Conservation (phyloP, 345 rosid species). For the Rhodamnia argentea region DNA sequence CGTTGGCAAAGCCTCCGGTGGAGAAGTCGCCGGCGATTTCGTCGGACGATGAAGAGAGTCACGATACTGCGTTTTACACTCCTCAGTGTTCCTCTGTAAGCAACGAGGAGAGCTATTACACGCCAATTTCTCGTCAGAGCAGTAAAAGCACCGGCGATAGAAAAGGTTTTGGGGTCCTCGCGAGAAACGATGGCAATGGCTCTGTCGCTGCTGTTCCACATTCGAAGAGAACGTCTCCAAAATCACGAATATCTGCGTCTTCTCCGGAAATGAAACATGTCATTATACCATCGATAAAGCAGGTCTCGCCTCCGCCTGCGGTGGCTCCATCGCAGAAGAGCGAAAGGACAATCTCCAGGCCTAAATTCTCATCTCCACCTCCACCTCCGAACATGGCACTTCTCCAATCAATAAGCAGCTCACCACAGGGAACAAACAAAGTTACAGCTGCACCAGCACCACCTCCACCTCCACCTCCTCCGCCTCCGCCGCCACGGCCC, state of each 20-base stretch:
- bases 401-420: constrained; percentile 48
- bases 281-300: constrained; percentile 69
- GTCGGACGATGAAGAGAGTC: constrained; percentile 50
- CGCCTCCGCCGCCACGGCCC: constrained; percentile 13
- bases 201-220: constrained; percentile 34
- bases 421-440: constrained; percentile 22
- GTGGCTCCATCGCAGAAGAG: constrained; percentile 6
- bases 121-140: constrained; percentile 34
- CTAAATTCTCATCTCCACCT: constrained; percentile 67
- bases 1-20: constrained; percentile 40
- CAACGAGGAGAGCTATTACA: constrained; percentile 59
- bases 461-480: constrained; percentile 41
- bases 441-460: constrained; percentile 34
- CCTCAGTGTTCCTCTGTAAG: constrained; percentile 65
- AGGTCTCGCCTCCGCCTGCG: constrained; percentile 12
- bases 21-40: constrained; percentile 37
- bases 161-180: not conserved
- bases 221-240: constrained; percentile 83
- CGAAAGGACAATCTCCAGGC: constrained; percentile 19
- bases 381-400: constrained; percentile 87
- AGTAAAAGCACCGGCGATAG: not conserved
- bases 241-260: constrained; percentile 37
- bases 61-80: constrained; percentile 54
- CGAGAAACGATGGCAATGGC: not conserved
- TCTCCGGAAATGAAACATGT: constrained; percentile 94